Evolutionary conservation across 1,139 yeast genomes (phyloP), one percentile per base, ranked within the genome.

Genomic region (Pichia sp.): DNA sequence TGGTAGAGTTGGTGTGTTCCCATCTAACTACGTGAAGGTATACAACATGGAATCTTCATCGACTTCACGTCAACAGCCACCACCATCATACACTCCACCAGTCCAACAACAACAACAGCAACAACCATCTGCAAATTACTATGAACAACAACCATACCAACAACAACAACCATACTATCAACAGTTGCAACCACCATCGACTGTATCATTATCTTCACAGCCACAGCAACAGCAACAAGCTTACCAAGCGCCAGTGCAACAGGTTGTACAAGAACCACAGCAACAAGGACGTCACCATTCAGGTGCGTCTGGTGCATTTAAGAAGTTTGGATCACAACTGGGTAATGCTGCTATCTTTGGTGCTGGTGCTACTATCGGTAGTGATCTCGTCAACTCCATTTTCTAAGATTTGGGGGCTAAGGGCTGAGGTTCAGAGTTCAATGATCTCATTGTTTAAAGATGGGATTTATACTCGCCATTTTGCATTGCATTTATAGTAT

Each of bases 351-450:
- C 94, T 21, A 76, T 88, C 41, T 88, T 86, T 49, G 97, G 97
- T 60, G 97, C 96, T 16, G 98, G 98, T 67, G 96, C 97, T 28
- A 82, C 96, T 1, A 68, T 88, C 37, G 97, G 98, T 52, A 72
- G 91, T 34, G 91, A 88, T 53, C 48, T 91, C 38, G 86, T 91
- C 45, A 81, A 88, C 62, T 75, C 87, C 30, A 87, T 88, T 42
- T 84, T 87, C 50, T n/a, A n/a, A n/a, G n/a, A n/a, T n/a, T n/a
- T n/a, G n/a, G n/a, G n/a, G n/a, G n/a, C n/a, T n/a, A n/a, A n/a
- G n/a, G n/a, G n/a, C n/a, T n/a, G n/a, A n/a, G n/a, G n/a, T n/a
- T n/a, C n/a, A n/a, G n/a, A n/a, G n/a, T n/a, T n/a, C n/a, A n/a
- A n/a, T n/a, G n/a, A n/a, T n/a, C n/a, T n/a, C n/a, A n/a, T n/a